Conservation (phyloP, 306 rosid species). For the Citrullus mucosospermus region DNA sequence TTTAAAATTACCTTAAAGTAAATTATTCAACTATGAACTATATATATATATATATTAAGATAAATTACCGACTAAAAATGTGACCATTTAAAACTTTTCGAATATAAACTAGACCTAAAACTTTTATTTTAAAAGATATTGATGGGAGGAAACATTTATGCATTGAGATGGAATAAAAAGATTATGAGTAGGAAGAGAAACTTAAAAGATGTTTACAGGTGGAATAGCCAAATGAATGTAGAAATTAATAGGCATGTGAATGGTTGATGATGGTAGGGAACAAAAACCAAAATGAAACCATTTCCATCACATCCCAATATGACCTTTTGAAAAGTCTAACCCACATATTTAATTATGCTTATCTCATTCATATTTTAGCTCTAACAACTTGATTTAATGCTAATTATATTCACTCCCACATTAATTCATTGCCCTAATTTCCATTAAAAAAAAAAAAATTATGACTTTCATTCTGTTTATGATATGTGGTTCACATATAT, state of each 20-base stretch:
- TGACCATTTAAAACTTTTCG: too few species aligned
- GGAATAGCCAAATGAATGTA: constrained; percentile 2
- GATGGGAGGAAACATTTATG: too few species aligned
- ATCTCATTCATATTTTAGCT: neutral
- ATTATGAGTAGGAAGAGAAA: neutral
- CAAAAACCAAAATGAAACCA: neutral
- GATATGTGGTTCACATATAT: neutral
- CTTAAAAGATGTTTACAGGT: neutral
- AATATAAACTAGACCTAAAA: too few species aligned
- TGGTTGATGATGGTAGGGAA: constrained; percentile 6
- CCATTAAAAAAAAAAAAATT: neutral
- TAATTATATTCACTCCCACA: neutral
- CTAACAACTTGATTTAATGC: neutral
- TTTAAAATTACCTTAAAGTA: too few species aligned
- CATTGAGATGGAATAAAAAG: too few species aligned
- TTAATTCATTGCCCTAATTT: neutral
- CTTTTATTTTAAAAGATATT: too few species aligned
- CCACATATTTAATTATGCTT: neutral
- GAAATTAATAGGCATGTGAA: constrained; percentile 4
- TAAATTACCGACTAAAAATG: too few species aligned
- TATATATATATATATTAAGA: too few species aligned
- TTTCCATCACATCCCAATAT: neutral
- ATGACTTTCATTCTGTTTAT: too few species aligned
- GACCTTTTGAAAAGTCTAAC: neutral
- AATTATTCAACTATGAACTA: too few species aligned